A percentile compares a stretch with the other conserved stretches of the same genome.
Conservation (phyloP, 148 eudicot species). For the Rhododendron molle region DNA sequence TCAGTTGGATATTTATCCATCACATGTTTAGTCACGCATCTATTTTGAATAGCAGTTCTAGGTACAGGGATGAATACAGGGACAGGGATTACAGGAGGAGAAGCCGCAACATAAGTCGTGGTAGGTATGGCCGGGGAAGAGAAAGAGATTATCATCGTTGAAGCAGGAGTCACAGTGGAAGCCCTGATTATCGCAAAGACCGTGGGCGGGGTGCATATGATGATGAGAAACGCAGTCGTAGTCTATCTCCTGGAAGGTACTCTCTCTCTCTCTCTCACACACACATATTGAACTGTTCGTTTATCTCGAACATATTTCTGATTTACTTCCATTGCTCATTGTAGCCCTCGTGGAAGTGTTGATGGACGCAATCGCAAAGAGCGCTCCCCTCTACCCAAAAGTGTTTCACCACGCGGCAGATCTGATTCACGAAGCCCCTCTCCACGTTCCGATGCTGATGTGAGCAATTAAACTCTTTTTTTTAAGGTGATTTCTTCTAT, state of each 20-base stretch:
- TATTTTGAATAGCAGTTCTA: slow-evolving; percentile 7
- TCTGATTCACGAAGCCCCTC: slow-evolving; percentile 70
- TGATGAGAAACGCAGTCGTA: slow-evolving; percentile 50
- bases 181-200: slow-evolving; percentile 54
- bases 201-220: slow-evolving; percentile 66
- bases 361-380: slow-evolving; percentile 36
- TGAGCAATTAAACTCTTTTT: slow-evolving; percentile 28
- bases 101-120: slow-evolving; percentile 72
- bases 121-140: slow-evolving; percentile 53
- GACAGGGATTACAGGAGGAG: slow-evolving; percentile 50
- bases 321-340: slow-evolving; percentile 65
- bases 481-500: neutral
- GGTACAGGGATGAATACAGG: slow-evolving; percentile 54
- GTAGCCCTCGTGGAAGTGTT: slow-evolving; percentile 60
- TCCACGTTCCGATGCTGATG: slow-evolving; percentile 82
- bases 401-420: slow-evolving; percentile 52
- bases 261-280: neutral
- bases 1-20: neutral
- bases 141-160: slow-evolving; percentile 52
- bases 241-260: slow-evolving; percentile 66
- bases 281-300: neutral
- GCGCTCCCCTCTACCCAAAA: slow-evolving; percentile 51
- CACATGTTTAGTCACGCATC: neutral
- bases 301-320: neutral
- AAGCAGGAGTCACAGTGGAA: slow-evolving; percentile 64